Evolutionary conservation across 108 stramenopile species (phyloP), one percentile per base, ranked within the genome.

Genomic region (Parietichytrium sp.): DNA sequence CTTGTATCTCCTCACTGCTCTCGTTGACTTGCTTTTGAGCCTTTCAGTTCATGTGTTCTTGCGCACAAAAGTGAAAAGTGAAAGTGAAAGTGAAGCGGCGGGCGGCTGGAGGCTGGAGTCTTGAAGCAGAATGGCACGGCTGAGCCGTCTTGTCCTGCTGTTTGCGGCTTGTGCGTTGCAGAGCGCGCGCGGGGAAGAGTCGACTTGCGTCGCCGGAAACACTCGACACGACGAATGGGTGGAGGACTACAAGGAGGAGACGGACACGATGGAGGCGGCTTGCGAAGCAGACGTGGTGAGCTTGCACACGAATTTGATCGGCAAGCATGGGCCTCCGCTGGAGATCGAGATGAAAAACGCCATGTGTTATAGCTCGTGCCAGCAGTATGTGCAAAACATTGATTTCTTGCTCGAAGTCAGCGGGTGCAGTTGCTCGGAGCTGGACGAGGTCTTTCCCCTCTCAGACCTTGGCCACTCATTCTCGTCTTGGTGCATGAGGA

Each of bases 291-390:
- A 72, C 3, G 45, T 72, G 23, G 25, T 45, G 61, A 42, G 38
- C 8, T 42, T 72, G 33, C 61, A 42, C 10, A 72, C 61, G n/a
- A 25, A 25, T 27, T 42, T 72, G 0, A 72, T 72, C 13, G 61
- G 61, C 12, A 20, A 33, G 13, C 61, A 72, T 25, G 61, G 61
- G 2, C 61, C 61, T 45, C 61, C 61, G 6, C 36, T 72, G 13
- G 61, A 72, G 61, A 72, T 45, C 20, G 61, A 72, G 42, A 72
- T 72, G n/a, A 72, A 72, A 25, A 45, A 36, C 20, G 61, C 61
- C 15, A 42, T 42, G 13, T 72, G 61, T 20, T 72, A 72, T 25
- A 72, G 45, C 33, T 72, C 61, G 10, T 72, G 61, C 20, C 61
- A 72, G 61, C 61, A 72, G 33, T 72, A 72, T 38, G 33, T 42